Evolutionary conservation across 2,329 filamentous ascomycete species (phyloP).

Genomic region (Beauveria asiatica): DNA sequence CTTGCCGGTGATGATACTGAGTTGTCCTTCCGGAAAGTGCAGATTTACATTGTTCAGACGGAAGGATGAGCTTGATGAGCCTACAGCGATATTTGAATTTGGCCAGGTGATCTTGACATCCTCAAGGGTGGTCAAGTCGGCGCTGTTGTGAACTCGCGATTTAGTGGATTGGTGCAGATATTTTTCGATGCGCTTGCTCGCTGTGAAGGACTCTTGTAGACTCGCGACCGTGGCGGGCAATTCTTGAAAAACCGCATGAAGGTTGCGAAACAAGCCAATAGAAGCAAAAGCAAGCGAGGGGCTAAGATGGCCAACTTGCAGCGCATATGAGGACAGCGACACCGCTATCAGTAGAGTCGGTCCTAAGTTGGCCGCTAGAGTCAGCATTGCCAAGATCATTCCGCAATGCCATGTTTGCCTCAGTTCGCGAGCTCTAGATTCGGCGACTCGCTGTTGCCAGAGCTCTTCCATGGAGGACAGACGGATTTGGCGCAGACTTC

Average conservation of each 20-base stretch:
- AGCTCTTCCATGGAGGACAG: constrained; percentile 10
- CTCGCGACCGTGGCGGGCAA: constrained; percentile 3
- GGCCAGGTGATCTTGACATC: constrained; percentile 7
- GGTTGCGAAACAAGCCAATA: constrained; percentile 7
- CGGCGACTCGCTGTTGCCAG: constrained; percentile 1
- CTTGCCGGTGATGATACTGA: constrained; percentile 60
- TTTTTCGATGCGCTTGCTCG: constrained; percentile 5
- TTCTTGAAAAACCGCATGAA: constrained; percentile 7
- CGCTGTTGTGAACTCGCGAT: neutral
- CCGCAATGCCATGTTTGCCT: constrained; percentile 7
- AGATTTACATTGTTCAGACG: constrained; percentile 50
- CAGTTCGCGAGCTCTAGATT: constrained; percentile 4
- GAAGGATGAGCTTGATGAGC: constrained; percentile 40
- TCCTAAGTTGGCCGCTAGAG: constrained; percentile 3
- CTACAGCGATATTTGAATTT: constrained; percentile 13
- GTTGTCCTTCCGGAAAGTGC: constrained; percentile 51
- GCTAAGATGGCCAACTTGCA: neutral
- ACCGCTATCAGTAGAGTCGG: constrained; percentile 7
- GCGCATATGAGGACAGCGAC: constrained; percentile 8
- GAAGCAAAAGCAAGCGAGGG: constrained; percentile 13
- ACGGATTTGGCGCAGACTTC: constrained; percentile 11
- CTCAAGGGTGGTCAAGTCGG: neutral
- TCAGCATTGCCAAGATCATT: constrained; percentile 5
- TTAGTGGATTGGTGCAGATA: constrained; percentile 2
- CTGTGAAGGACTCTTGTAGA: constrained; percentile 7